Percentiles rank a stretch among this genome's conserved stretches.
phyloP scores from a whole-genome alignment of 257 asterid species.

The Lycium ferocissimum region DNA sequence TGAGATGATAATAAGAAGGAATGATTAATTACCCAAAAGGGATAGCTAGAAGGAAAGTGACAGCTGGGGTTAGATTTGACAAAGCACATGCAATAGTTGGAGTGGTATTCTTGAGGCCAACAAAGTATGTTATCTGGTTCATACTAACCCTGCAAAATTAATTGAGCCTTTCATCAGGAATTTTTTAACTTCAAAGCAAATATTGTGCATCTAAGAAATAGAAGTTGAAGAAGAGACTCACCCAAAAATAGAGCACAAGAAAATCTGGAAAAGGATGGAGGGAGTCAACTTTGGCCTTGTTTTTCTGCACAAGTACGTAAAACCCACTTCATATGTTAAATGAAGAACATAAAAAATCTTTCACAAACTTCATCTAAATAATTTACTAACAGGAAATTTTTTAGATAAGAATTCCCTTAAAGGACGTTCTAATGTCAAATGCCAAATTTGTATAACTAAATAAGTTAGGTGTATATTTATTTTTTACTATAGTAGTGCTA shows the following conservation, averaged over 20 bases:
- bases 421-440: neutral
- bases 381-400: no score
- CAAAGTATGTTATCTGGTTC: conserved; percentile 82
- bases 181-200: neutral
- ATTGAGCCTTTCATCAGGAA: neutral
- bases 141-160: conserved; percentile 66
- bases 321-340: neutral
- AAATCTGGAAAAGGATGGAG: conserved; percentile 68
- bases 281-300: conserved; percentile 67
- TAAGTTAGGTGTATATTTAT: neutral
- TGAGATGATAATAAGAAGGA: neutral
- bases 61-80: conserved; percentile 74
- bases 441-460: neutral
- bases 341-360: neutral
- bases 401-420: neutral
- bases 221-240: conserved; percentile 34
- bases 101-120: conserved; percentile 82
- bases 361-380: no score
- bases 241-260: conserved; percentile 84
- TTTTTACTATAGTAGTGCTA: neutral
- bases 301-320: conserved; percentile 55
- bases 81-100: conserved; percentile 93
- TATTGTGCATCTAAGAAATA: neutral
- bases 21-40: conserved; percentile 65
- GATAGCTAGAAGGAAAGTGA: conserved; percentile 78